Evolutionary conservation across 345 rosid genomes (phyloP).

Genomic region (Noccaea bulbosa): DNA sequence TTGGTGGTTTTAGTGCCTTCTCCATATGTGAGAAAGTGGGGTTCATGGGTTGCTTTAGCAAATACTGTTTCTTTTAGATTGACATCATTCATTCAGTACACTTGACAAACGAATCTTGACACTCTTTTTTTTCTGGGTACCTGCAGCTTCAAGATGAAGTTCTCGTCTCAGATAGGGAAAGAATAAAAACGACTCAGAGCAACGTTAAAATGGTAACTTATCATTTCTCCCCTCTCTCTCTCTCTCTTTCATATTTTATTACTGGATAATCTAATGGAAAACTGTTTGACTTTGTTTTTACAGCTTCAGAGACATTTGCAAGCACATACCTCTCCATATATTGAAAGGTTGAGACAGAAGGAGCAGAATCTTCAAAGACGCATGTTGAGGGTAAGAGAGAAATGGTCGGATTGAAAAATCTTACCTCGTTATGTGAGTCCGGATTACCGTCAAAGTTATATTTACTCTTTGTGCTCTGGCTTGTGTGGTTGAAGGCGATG

Average conservation of each 20-base stretch:
- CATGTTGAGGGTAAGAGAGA: conserved; percentile 71
- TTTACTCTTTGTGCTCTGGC: conserved; percentile 14
- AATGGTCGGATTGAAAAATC: conserved; percentile 4
- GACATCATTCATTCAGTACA: background rate
- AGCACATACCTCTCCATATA: conserved; percentile 92
- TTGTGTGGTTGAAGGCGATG: conserved; percentile 62
- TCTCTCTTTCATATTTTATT: background rate
- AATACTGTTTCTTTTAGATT: conserved; percentile 5
- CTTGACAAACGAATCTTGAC: conserved; percentile 7
- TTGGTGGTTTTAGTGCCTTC: conserved; percentile 23
- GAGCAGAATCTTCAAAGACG: conserved; percentile 97
- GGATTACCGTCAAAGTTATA: conserved; percentile 15
- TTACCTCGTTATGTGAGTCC: conserved; percentile 14
- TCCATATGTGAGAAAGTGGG: conserved; percentile 3
- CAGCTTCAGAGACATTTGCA: conserved; percentile 99
- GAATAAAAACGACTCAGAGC: conserved; percentile 82
- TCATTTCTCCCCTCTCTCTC: background rate
- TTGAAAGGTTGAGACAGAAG: conserved; percentile 84
- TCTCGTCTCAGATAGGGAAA: conserved; percentile 88
- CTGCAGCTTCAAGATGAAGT: conserved; percentile 75
- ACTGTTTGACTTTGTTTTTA: conserved; percentile 29
- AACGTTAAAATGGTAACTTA: conserved; percentile 81
- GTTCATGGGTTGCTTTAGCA: background rate
- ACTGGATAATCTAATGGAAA: background rate
- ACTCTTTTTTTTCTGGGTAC: conserved; percentile 26